Conservation (phyloP, 2,329 filamentous ascomycete genomes). For the Cercospora beticola region DNA sequence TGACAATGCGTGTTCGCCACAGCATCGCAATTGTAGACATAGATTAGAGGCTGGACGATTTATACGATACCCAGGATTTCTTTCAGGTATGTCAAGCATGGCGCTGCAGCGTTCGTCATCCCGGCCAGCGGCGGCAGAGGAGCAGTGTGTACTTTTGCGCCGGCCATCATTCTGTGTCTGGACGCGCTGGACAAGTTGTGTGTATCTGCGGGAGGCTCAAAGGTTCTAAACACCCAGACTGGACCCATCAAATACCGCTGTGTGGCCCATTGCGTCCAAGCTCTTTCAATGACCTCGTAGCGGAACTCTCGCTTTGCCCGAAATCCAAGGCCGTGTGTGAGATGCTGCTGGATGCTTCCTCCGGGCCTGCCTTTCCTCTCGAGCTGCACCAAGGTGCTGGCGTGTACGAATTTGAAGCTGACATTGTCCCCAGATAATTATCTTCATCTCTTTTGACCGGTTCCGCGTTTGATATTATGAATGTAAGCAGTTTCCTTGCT, state of each 20-base stretch:
- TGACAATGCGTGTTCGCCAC: not conserved
- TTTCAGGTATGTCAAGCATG: conserved; percentile 25
- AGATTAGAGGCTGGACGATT: conserved; percentile 37
- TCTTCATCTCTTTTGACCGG: not conserved
- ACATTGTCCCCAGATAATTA: conserved; percentile 19
- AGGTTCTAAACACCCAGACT: not conserved
- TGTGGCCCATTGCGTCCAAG: not conserved
- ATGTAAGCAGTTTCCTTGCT: conserved; percentile 10
- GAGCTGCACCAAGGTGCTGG: not conserved
- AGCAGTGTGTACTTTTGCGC: not conserved
- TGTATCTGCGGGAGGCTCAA: not conserved
- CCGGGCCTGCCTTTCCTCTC: not conserved
- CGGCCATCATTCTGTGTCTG: not conserved
- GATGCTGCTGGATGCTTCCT: not conserved
- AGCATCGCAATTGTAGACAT: conserved; percentile 36
- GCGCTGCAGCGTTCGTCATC: not conserved
- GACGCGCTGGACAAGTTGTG: not conserved
- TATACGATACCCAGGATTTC: conserved; percentile 30
- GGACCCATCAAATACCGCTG: not conserved
- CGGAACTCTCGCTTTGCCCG: not conserved
- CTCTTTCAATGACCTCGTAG: not conserved
- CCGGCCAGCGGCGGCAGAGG: not conserved
- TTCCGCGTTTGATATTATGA: conserved; percentile 1
- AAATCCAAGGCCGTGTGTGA: not conserved
- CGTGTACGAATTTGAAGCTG: not conserved